Evolutionary conservation across 495 filamentous ascomycete species (phyloP), one percentile per base, ranked within the genome.

Genomic region (Gamarada debralockiae): DNA sequence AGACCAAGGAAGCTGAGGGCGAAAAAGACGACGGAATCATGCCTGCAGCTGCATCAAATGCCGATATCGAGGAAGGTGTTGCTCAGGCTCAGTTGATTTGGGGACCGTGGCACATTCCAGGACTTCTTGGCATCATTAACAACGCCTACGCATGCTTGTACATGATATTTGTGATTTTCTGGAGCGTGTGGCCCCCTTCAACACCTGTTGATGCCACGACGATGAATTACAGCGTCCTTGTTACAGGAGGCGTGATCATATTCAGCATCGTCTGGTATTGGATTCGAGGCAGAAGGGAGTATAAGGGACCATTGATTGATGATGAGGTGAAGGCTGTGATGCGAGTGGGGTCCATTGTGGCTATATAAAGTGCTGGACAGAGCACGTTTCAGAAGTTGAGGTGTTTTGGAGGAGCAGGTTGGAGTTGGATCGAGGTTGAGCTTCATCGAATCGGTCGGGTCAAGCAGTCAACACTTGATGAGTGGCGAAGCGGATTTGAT

Each of bases 221-320:
- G n/a, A 78, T 83, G 66, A 82, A 83, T 54, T 84, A 74, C 56
- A 67, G 66, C 22, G 67, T 73, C 0, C 61, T 75, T 6, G 70
- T 77, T 23, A 66, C 70, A 36, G 72, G 67, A 0, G 61, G 62
- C 9, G 66, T 73, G 7, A 65, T 74, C 42, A 20, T 72, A 1
- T 73, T 75, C 48, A 67, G 67, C 3, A 56, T 67, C 41, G 49
- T 59, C 0, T 71, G 72, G 59, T 79, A 74, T 65, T 59, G 71
- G 34, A 42, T 72, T 25, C 58, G 68, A n/a, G 75, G 71, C 10
- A 67, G 68, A 49, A 57, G 56, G 29, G 34, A 55, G 23, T 72
- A 69, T 53, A 41, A 57, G 27, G 67, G 67, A 5, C 67, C 69
- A 41, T 46, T 67, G 38, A 58, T 66, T 25, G 60, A 66, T 20